Evolutionary conservation across 352 stramenopile species (phyloP), one percentile per base, ranked within the genome.

Genomic region (Saprolegnia parasitica): DNA sequence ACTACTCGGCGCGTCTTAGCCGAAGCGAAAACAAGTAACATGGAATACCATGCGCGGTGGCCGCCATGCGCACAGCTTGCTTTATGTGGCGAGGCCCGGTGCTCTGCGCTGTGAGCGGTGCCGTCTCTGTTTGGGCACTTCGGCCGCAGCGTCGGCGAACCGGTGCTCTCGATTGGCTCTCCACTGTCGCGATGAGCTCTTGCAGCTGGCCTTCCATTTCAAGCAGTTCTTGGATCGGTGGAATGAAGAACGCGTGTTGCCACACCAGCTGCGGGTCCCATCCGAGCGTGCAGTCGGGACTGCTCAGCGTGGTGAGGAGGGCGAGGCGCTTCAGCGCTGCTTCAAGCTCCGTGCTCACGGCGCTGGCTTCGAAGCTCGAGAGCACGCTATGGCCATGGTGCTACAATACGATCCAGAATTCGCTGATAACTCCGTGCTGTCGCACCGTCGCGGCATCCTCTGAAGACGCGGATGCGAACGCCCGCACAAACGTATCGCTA

Each of bases 211-310:
- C 45, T 37, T 81, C 77, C 24, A 87, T 63, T 35, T 87, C 80
- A 8, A 85, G 64, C 47, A 85, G 76, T 70, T 87, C 80, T 15
- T 76, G 71, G 5, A 35, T 21, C 5, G 77, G 74, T 5, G 80
- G 80, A 24, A 87, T 81, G 72, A 87, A 87, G 13, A 87, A 77
- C 24, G 80, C 80, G 74, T 84, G 78, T 45, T 87, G 78, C 80
- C 80, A 87, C 15, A 87, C 66, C 46, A 80, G 75, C 15, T 81
- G 76, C 0, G 76, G 58, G 6, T 81, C 77, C 80, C 80, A 87
- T 3, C 80, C 80, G 9, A 82, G 67, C 1, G 56, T 74, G 62
- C 76, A 81, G 32, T 87, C 80, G 2, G 80, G 80, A 40, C 58
- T 67, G 58, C 58, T 67, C 24, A 67, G 40, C 13, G 58, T 56